Base-by-base conservation (phyloP, 306 rosid genomes). In the Cucurbita moschata region DNA sequence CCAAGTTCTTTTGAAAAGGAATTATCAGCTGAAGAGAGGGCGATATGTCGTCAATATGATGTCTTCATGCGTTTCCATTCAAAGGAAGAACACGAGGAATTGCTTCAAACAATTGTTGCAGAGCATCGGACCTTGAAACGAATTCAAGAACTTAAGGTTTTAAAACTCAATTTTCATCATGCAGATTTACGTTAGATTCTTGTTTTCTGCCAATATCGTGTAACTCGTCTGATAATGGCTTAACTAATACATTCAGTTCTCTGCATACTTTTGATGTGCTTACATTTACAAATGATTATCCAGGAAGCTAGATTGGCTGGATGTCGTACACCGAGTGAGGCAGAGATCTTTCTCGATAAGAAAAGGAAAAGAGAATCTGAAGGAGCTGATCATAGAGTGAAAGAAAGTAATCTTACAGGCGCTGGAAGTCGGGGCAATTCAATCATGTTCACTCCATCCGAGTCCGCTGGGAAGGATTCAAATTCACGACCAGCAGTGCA, bases 231-330 rank as follows among this genome's bases (percentile, higher is more conserved):
- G 18, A 66, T 8, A 11, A 44, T 66, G 19, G 72, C 11, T 66
- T 43, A 66, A 44, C 12, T 44, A 16, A 15, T 21, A 26, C 55
- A 21, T 46, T 66, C 52, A 42, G 13, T 42, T 65, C 51, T n/a
- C 13, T 65, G 9, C 49, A 18, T 65, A 18, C 16, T 42, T 65
- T 11, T 66, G 72, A 18, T 66, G 18, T 19, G 2, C 40, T 46
- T 46, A 11, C 11, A n/a, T 18, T 66, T 19, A 38, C 49, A 19
- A 12, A 52, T 47, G 13, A 37, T 52, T 12, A 11, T 79, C 75
- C 85, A 91, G 99, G 96, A 95, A 74, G 96, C 97, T 26, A 81
- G 81, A 58, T 80, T 81, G 81, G 91, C 95, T 40, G 99, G 99
- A 60, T 95, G 91, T 77, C 91, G 90, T 72, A 84, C 82, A 61